Evolutionary conservation across 2,329 filamentous ascomycete species (phyloP), one percentile per base, ranked within the genome.

Genomic region (Colletotrichum orbiculare): DNA sequence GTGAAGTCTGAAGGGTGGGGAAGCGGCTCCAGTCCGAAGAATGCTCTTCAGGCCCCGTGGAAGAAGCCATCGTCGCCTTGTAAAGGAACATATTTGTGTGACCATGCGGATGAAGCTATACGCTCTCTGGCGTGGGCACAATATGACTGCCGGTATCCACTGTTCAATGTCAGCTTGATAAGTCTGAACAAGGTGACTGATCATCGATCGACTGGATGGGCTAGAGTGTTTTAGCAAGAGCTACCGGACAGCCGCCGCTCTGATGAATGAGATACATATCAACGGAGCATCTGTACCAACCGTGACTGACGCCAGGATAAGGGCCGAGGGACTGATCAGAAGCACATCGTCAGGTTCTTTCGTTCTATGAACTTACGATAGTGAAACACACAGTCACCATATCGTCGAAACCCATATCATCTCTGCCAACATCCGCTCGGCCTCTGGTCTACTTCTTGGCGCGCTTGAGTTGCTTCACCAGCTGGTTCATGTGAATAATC

Each of bases 401-500:
- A 41, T 8, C 38, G 8, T 41, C 38, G 8, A 9, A 41, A 17
- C 17, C 17, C 38, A 41, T 41, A 3, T 12, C 38, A 12, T 41
- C 38, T 8, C 38, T 9, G 38, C 12, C 15, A 15, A 41, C 3
- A 41, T 41, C 6, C 38, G 25, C 25, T 25, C 25, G 25, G 25
- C 25, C 25, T 25, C 25, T 25, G 25, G 3, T 2, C 2, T 56
- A 58, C 15, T 38, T 55, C 12, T 42, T 54, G 10, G 39, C 35
- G 2, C 17, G 33, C 48, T 66, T 66, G 17, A 78, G 74, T 38
- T 72, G 73, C 54, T 69, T 71, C 4, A 78, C 54, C 8, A 79
- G 54, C 8, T 73, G 67, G 25, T 77, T 77, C 6, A 71, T 47
- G 7, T 66, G 64, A 3, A 74, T 67, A 60, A 79, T 75, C 1